A percentile compares a stretch with the other conserved stretches of the same genome.
These are phyloP conservation scores for Murraya koenigii DNA, from an alignment of 345 rosid genomes.

Conservation along the genomic window DNA sequence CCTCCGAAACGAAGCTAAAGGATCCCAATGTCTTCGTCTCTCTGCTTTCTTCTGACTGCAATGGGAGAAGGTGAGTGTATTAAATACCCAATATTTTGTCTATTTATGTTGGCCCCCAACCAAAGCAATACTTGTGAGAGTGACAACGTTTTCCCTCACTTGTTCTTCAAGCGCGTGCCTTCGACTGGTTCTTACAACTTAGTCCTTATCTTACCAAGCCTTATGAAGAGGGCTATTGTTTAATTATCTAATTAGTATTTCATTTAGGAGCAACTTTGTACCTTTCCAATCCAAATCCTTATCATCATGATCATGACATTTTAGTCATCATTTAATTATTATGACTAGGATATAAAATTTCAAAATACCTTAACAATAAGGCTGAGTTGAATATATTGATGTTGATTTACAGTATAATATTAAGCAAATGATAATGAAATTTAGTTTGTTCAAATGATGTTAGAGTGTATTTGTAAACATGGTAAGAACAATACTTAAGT, in stretches of 20 bases:
- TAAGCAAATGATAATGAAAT: background rate
- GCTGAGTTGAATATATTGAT: background rate
- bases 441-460: no score
- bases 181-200: background rate
- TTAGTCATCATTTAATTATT: background rate
- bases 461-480: no score
- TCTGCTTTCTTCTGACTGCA: conserved; percentile 18
- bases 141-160: conserved; percentile 13
- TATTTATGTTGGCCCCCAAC: conserved; percentile 49
- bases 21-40: conserved; percentile 12
- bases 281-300: background rate
- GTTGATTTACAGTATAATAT: background rate
- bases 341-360: background rate
- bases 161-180: background rate
- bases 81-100: conserved; percentile 40
- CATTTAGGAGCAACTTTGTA: background rate
- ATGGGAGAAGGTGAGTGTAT: conserved; percentile 26
- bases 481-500: no score
- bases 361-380: background rate
- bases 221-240: background rate
- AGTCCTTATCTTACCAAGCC: background rate
- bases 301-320: background rate
- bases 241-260: no score
- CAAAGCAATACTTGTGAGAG: conserved; percentile 28
- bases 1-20: conserved; percentile 17